Conservation (phyloP, 2,329 filamentous ascomycete species). For the Talaromyces atroroseus region DNA sequence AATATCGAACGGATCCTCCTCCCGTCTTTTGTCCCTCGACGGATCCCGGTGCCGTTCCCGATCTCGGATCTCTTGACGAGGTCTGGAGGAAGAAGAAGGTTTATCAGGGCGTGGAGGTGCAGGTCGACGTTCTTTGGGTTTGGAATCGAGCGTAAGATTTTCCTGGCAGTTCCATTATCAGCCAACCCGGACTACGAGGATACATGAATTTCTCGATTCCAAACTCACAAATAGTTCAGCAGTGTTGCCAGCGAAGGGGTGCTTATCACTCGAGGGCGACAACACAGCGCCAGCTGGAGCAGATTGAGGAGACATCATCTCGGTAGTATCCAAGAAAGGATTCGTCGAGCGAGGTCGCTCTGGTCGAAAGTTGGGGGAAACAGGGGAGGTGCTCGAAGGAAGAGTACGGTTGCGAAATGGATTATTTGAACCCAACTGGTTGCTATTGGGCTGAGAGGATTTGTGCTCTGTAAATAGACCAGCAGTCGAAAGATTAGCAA, state of each 20-base stretch:
- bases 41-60: constrained; percentile 2
- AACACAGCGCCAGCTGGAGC: constrained; percentile 28
- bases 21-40: constrained; percentile 5
- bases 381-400: constrained; percentile 28
- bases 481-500: constrained; percentile 11
- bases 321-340: constrained; percentile 53
- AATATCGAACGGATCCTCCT: constrained; percentile 40
- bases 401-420: constrained; percentile 46
- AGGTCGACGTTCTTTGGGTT: constrained; percentile 34
- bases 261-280: constrained; percentile 24
- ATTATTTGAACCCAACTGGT: constrained; percentile 42
- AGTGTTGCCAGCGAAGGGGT: constrained; percentile 41
- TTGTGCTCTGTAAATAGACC: constrained; percentile 25
- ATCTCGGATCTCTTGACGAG: constrained; percentile 10
- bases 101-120: constrained; percentile 33
- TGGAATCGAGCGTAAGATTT: constrained; percentile 34
- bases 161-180: constrained; percentile 23
- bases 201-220: not conserved
- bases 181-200: constrained; percentile 3
- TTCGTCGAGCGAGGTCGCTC: constrained; percentile 54
- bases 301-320: constrained; percentile 33
- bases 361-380: constrained; percentile 20
- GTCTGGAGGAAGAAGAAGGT: constrained; percentile 18
- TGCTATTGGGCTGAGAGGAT: constrained; percentile 25
- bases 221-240: constrained; percentile 57